These are phyloP conservation scores for Suillus cothurnatus DNA, from an alignment of 768 basidiomycete genomes.

Conservation along the genomic window DNA sequence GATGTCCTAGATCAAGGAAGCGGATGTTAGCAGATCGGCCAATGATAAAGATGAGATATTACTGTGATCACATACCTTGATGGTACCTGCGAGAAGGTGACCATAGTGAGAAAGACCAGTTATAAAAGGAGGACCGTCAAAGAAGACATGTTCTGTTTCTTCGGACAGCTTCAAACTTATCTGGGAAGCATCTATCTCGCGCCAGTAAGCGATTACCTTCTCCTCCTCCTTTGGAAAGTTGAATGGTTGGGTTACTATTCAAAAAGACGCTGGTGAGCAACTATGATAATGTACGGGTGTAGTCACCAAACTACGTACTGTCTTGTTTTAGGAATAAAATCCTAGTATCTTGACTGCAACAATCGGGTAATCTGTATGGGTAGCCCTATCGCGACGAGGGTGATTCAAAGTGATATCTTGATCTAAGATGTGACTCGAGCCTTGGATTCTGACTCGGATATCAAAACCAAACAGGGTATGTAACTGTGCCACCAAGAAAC, in stretches of 20 bases:
- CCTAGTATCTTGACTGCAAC: constrained; percentile 8
- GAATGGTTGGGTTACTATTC: constrained; percentile 71
- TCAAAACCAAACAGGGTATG: constrained; percentile 1
- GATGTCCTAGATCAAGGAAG: constrained; percentile 70
- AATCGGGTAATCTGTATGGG: not conserved
- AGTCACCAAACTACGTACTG: constrained; percentile 46
- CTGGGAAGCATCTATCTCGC: constrained; percentile 96
- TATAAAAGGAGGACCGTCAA: constrained; percentile 96
- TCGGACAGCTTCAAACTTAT: constrained; percentile 92
- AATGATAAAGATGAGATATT: constrained; percentile 12
- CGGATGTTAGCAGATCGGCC: not conserved
- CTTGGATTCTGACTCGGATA: constrained; percentile 1
- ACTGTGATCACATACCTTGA: constrained; percentile 63
- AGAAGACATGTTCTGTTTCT: constrained; percentile 91
- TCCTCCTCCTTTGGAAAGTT: constrained; percentile 88
- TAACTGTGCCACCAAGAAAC: not conserved
- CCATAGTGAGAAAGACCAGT: constrained; percentile 97
- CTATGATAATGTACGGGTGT: not conserved
- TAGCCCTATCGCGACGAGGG: no score
- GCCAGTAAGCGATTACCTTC: constrained; percentile 90
- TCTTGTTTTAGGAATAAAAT: constrained; percentile 77
- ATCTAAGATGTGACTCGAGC: constrained; percentile 3
- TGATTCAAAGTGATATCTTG: not conserved
- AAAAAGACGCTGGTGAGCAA: constrained; percentile 13
- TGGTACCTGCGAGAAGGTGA: constrained; percentile 88